phyloP scores from a whole-genome alignment of 2,329 filamentous ascomycete species.

The Corniculantispora saksenae region DNA sequence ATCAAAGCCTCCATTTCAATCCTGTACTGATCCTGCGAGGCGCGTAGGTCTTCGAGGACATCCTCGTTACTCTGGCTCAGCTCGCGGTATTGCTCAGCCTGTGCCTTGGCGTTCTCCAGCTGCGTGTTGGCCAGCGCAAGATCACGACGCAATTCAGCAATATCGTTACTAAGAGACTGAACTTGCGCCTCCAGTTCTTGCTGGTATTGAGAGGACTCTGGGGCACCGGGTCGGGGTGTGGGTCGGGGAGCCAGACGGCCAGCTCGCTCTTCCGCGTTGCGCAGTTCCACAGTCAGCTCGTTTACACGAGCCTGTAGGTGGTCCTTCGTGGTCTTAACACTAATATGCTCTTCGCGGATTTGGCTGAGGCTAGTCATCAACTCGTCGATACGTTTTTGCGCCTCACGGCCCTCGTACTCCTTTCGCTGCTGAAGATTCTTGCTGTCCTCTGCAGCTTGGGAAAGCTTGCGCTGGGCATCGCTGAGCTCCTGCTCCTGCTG shows the following conservation, averaged over 20 bases:
- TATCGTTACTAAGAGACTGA: constrained; percentile 80
- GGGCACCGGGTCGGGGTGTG: constrained; percentile 57
- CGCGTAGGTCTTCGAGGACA: constrained; percentile 74
- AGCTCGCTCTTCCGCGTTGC: constrained; percentile 84
- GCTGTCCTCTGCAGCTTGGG: constrained; percentile 78
- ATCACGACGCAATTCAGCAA: constrained; percentile 84
- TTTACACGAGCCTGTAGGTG: constrained; percentile 87
- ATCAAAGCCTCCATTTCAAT: constrained; percentile 79
- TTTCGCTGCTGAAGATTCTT: constrained; percentile 82
- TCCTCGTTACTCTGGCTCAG: constrained; percentile 89
- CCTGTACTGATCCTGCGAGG: constrained; percentile 83
- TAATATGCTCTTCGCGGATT: constrained; percentile 82
- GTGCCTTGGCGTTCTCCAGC: constrained; percentile 75
- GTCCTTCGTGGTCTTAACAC: constrained; percentile 83
- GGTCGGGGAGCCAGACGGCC: constrained; percentile 80
- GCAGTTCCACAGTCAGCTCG: constrained; percentile 84
- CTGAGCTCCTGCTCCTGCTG: constrained; percentile 76
- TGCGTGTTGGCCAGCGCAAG: constrained; percentile 79
- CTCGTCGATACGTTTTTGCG: constrained; percentile 89
- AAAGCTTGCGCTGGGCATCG: constrained; percentile 78
- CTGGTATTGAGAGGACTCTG: constrained; percentile 47
- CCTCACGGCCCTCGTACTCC: constrained; percentile 86
- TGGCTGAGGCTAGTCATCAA: constrained; percentile 77
- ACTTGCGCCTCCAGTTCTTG: constrained; percentile 60
- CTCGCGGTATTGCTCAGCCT: constrained; percentile 84